Conservation (phyloP, 768 basidiomycete species). For the Dacryopinax primogenitus region DNA sequence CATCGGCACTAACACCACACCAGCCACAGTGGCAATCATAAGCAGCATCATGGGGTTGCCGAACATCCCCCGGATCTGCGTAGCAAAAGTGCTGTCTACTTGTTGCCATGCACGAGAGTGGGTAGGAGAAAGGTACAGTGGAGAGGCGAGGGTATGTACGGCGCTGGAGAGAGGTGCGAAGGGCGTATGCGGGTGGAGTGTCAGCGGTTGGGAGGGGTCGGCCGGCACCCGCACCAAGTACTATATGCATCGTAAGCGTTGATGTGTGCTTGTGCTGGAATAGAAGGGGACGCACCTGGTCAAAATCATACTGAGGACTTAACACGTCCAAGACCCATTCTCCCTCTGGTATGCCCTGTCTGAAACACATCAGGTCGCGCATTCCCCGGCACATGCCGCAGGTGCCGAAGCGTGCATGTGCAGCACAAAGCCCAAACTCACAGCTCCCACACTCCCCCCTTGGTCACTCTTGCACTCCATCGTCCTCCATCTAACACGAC, state of each 20-base stretch:
- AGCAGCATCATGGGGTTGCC: conserved; percentile 5
- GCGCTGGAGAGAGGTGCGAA: conserved; percentile 7
- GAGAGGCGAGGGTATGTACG: background rate
- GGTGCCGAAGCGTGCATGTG: background rate
- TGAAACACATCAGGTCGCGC: background rate
- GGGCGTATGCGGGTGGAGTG: conserved; percentile 8
- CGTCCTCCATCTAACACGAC: background rate
- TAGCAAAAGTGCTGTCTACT: conserved; percentile 11
- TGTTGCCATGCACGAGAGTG: background rate
- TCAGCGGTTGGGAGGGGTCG: conserved; percentile 8
- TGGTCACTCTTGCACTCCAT: background rate
- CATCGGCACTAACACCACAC: background rate
- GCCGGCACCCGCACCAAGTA: background rate
- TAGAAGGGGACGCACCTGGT: background rate
- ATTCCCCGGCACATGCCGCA: background rate
- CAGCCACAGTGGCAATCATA: background rate
- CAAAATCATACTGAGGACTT: conserved; percentile 6
- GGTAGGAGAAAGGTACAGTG: background rate
- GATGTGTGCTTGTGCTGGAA: too few species aligned
- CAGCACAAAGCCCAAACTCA: background rate
- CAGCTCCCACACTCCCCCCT: background rate
- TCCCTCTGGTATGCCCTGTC: background rate
- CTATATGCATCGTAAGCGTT: too few species aligned
- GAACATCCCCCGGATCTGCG: conserved; percentile 1
- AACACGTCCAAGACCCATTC: conserved; percentile 1